A percentile compares a stretch with the other conserved stretches of the same genome.
Evolutionary conservation across 2,329 filamentous ascomycete genomes (phyloP).

Genomic region (Trichoderma lentiforme): DNA sequence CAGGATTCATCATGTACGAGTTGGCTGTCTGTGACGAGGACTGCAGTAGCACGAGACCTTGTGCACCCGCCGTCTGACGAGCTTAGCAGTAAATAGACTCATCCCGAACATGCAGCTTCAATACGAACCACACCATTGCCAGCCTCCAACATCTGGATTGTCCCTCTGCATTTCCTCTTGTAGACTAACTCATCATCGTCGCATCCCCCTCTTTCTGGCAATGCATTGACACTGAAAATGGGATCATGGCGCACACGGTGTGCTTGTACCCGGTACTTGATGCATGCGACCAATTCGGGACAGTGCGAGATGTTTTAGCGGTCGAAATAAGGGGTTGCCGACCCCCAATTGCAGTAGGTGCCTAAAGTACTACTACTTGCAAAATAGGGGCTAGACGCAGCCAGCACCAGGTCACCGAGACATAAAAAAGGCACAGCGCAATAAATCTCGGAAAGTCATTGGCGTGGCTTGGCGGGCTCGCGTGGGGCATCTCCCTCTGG

Average conservation of each 20-base stretch:
- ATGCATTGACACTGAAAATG: background rate
- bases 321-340: background rate
- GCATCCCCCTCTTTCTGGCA: background rate
- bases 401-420: background rate
- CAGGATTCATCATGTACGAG: background rate
- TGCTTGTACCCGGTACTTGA: background rate
- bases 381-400: background rate
- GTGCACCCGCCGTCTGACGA: background rate
- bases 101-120: background rate
- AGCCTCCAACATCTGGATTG: background rate
- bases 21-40: background rate
- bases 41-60: background rate
- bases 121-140: background rate
- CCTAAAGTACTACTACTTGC: background rate
- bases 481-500: slow-evolving; percentile 1
- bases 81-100: background rate
- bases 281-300: background rate
- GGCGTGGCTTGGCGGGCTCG: slow-evolving; percentile 1
- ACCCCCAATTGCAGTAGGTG: background rate
- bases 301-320: background rate
- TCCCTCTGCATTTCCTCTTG: background rate
- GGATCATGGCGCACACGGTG: background rate
- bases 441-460: background rate
- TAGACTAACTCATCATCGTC: background rate
- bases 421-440: background rate